These are phyloP conservation scores for Pisolithus marmoratus DNA, from an alignment of 768 basidiomycete species.

Conservation along the genomic window DNA sequence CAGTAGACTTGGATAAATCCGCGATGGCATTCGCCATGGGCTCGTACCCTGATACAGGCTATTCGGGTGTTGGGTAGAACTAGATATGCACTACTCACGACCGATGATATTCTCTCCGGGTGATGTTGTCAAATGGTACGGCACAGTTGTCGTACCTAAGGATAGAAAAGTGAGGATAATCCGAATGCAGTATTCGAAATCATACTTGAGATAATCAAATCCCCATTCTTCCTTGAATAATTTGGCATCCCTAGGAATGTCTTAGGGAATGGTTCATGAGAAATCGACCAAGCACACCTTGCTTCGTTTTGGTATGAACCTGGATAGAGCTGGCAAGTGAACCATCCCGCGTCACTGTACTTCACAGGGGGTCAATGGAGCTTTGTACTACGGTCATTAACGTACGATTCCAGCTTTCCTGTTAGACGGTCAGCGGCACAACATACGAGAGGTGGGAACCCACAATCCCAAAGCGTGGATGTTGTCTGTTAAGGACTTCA, in stretches of 20 bases:
- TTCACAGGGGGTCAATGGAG: slow-evolving; percentile 13
- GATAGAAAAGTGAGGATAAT: neutral
- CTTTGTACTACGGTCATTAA: neutral
- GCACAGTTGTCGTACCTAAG: slow-evolving; percentile 58
- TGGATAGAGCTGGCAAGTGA: slow-evolving; percentile 58
- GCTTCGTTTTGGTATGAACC: slow-evolving; percentile 62
- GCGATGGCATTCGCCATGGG: slow-evolving; percentile 57
- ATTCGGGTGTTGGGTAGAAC: slow-evolving; percentile 2
- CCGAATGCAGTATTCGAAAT: neutral
- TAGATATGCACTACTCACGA: slow-evolving; percentile 31
- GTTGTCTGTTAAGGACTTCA: slow-evolving; percentile 49
- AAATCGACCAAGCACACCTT: slow-evolving; percentile 28
- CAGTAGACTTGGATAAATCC: slow-evolving; percentile 40
- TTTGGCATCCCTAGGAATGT: slow-evolving; percentile 42
- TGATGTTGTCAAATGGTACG: slow-evolving; percentile 52
- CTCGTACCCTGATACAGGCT: slow-evolving; percentile 41
- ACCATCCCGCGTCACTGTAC: slow-evolving; percentile 70
- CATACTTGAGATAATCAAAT: slow-evolving; percentile 60
- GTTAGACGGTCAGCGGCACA: neutral
- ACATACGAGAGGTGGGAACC: slow-evolving; percentile 14
- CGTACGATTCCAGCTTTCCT: slow-evolving; percentile 62
- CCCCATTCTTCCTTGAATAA: slow-evolving; percentile 61
- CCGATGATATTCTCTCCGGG: slow-evolving; percentile 51
- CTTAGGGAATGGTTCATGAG: neutral
- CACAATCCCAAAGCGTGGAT: slow-evolving; percentile 56